Base-by-base conservation (phyloP, 2,329 filamentous ascomycete species). In the Paecilomyces sp. region DNA sequence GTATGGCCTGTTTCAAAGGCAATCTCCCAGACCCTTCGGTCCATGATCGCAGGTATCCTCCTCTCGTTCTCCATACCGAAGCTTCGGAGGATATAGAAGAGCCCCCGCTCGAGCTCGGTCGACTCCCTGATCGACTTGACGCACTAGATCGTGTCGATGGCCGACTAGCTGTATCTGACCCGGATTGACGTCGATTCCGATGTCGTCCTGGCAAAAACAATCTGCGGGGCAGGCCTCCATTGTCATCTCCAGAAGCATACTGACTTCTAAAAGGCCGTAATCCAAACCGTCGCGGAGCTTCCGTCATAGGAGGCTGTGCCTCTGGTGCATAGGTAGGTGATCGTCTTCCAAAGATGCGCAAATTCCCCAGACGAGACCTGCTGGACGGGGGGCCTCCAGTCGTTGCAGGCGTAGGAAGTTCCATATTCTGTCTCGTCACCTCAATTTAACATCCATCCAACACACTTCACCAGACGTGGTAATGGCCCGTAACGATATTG, bases 1-100 rank as follows among this genome's bases (percentile, higher is more conserved):
- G 85, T 9, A 47, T 9, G 41, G 41, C 41, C 18, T 85, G 67
- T 79, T 79, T 57, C 86, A 70, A 74, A 80, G 81, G 3, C 84
- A 63, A 53, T 30, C 51, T 8, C 18, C 18, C 18, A 47, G 41
- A 47, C 15, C n/a, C 18, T 47, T 18, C 41, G 41, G 7, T 18
- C n/a, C n/a, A 47, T 9, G 41, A 47, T 22, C 9, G 41, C 41
- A 22, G n/a, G 18, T n/a, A 18, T 47, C 41, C 15, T 8, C n/a
- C 41, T 56, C 55, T 63, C 63, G 53, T 62, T 63, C 22, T 64
- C 63, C 15, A 58, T 51, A 53, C 58, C 61, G n/a, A 63, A 63
- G 54, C 61, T 65, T n/a, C 63, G 52, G 13, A 63, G 61, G 4
- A 60, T 57, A 33, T 33, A 33, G 60, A 63, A 7, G 47, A 57